These are phyloP conservation scores for Solanum appendiculatum DNA, from an alignment of 257 asterid species.

Conservation along the genomic window DNA sequence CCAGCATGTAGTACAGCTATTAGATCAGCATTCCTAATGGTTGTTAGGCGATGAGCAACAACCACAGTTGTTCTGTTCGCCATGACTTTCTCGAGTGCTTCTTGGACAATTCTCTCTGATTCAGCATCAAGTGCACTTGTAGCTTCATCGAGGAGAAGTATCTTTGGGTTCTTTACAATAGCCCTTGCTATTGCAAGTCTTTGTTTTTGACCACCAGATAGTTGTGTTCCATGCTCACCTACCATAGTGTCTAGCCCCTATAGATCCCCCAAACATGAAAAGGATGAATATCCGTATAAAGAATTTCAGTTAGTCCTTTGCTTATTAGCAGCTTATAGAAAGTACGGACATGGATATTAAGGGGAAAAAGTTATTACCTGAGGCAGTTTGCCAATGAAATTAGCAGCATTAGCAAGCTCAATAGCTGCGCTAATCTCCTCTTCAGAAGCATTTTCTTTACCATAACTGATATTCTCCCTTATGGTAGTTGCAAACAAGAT, in stretches of 20 bases:
- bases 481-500: constrained; percentile 16
- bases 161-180: constrained; percentile 15
- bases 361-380: constrained; percentile 7
- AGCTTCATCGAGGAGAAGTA: constrained; percentile 25
- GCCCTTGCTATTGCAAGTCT: constrained; percentile 23
- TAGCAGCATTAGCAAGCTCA: constrained; percentile 14
- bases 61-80: constrained; percentile 6
- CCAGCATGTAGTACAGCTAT: constrained; percentile 20
- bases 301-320: no score
- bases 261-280: background rate
- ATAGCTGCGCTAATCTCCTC: constrained; percentile 11
- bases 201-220: constrained; percentile 31
- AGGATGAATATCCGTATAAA: background rate
- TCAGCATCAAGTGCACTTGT: constrained; percentile 28
- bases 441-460: constrained; percentile 13
- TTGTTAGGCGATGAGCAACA: constrained; percentile 15
- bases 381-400: constrained; percentile 15
- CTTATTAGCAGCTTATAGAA: background rate
- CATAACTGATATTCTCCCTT: constrained; percentile 18
- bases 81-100: constrained; percentile 5
- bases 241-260: constrained; percentile 28
- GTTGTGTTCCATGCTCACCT: constrained; percentile 23
- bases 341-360: background rate
- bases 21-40: constrained; percentile 8
- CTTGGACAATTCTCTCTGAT: constrained; percentile 10